Evolutionary conservation across 2,329 filamentous ascomycete genomes (phyloP).

Genomic region (Atkinsonella texensis): DNA sequence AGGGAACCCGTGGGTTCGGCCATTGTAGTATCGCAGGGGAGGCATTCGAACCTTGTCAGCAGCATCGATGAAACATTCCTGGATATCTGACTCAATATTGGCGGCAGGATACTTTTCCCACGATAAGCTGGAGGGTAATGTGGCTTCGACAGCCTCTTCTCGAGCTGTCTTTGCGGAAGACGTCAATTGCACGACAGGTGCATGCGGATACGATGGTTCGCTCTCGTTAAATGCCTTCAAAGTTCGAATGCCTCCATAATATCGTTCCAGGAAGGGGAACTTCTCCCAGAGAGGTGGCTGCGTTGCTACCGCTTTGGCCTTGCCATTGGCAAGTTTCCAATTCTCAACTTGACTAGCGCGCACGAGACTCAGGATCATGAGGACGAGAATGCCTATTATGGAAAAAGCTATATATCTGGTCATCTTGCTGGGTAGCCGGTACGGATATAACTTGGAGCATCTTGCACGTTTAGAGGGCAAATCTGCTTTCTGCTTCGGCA

Average conservation of each 20-base stretch:
- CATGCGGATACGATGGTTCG: conserved; percentile 71
- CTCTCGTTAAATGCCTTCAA: conserved; percentile 56
- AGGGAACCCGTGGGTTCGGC: conserved; percentile 74
- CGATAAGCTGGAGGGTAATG: conserved; percentile 14
- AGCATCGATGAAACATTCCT: conserved; percentile 69
- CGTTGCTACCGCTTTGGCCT: conserved; percentile 30
- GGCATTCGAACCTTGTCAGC: conserved; percentile 56
- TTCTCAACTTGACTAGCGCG: conserved; percentile 63
- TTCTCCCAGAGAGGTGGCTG: conserved; percentile 68
- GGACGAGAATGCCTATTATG: conserved; percentile 53
- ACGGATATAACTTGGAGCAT: conserved; percentile 26
- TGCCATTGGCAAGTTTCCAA: conserved; percentile 44
- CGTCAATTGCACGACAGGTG: conserved; percentile 24
- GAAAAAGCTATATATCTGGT: conserved; percentile 67
- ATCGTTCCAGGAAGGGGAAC: conserved; percentile 75
- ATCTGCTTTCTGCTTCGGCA: conserved; percentile 20
- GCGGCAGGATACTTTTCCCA: conserved; percentile 23
- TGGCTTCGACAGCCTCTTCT: conserved; percentile 6
- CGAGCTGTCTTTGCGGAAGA: conserved; percentile 10
- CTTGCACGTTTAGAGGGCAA: neutral
- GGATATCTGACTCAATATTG: conserved; percentile 38
- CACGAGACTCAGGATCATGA: conserved; percentile 68
- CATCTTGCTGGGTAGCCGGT: conserved; percentile 59
- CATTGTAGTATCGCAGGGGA: conserved; percentile 58
- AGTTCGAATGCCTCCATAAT: conserved; percentile 76